Evolutionary conservation across 2,329 filamentous ascomycete genomes (phyloP).

Genomic region (Elsinoe arachidis): DNA sequence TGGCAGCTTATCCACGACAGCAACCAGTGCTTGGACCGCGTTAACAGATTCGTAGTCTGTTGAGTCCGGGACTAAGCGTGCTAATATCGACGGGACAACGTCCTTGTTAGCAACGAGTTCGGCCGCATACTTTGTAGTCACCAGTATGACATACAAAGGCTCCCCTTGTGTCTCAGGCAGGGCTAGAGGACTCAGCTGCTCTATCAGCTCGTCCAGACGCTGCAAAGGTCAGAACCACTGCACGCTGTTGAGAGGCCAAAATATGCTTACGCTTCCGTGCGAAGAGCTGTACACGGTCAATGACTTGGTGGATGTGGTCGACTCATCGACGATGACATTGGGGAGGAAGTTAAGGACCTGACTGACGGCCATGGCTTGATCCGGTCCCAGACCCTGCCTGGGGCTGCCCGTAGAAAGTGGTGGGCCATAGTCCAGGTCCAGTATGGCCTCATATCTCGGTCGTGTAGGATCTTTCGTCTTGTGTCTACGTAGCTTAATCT

Average conservation of each 20-base stretch:
- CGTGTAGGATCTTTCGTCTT: not conserved
- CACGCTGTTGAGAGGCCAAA: not conserved
- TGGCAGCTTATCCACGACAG: constrained; percentile 17
- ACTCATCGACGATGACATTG: constrained; percentile 4
- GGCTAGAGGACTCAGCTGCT: not conserved
- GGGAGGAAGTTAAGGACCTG: constrained; percentile 6
- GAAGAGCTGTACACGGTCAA: not conserved
- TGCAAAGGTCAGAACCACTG: not conserved
- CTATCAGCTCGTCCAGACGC: not conserved
- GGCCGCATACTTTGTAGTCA: constrained; percentile 14
- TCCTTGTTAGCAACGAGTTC: not conserved
- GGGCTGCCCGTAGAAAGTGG: too few species aligned
- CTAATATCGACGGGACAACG: not conserved
- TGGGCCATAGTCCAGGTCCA: not conserved
- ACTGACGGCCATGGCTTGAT: not conserved
- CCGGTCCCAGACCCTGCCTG: not conserved
- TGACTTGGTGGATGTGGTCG: not conserved
- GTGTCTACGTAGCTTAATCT: not conserved
- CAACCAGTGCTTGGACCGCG: constrained; percentile 12
- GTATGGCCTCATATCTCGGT: not conserved
- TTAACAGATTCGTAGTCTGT: not conserved
- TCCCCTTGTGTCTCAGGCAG: constrained; percentile 3
- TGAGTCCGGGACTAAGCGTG: not conserved
- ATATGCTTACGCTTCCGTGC: not conserved
- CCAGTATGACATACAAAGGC: constrained; percentile 9